Evolutionary conservation across 2,329 filamentous ascomycete species (phyloP).

Genomic region (Karstenula rhodostoma): DNA sequence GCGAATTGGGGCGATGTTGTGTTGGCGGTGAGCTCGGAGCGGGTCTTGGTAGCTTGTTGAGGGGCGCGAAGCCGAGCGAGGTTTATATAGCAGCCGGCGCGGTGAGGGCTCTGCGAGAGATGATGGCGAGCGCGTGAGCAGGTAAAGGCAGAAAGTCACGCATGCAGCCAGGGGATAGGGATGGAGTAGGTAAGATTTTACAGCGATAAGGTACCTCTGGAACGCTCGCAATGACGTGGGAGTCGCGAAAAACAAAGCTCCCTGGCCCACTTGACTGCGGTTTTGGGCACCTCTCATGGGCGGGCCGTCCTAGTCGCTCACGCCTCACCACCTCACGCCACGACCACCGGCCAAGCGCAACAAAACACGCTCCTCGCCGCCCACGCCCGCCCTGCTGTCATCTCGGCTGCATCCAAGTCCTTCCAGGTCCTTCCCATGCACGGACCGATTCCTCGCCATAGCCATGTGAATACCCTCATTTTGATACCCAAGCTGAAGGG

Average conservation of each 20-base stretch:
- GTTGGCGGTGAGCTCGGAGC: conserved; percentile 7
- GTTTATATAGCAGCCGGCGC: neutral
- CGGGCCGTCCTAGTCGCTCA: conserved; percentile 5
- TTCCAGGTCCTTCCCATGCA: no score
- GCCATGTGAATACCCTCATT: no score
- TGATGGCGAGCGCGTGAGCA: conserved; percentile 9
- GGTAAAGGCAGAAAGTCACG: neutral
- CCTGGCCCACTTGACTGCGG: conserved; percentile 8
- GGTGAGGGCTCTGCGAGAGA: neutral
- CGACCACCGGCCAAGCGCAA: neutral
- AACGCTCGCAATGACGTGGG: conserved; percentile 14
- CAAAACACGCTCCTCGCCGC: neutral
- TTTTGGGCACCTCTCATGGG: conserved; percentile 6
- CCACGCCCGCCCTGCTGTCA: neutral
- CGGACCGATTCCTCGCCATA: neutral
- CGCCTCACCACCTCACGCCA: conserved; percentile 12
- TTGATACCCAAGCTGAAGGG: no score
- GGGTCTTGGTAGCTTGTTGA: conserved; percentile 3
- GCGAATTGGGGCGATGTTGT: conserved; percentile 4
- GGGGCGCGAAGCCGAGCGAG: neutral
- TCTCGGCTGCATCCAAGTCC: neutral
- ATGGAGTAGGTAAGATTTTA: conserved; percentile 4
- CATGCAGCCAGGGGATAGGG: neutral
- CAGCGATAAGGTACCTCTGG: conserved; percentile 7
- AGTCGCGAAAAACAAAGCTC: conserved; percentile 16